Evolutionary conservation across 2,329 filamentous ascomycete species (phyloP).

Genomic region (Helicocarpus griseus): DNA sequence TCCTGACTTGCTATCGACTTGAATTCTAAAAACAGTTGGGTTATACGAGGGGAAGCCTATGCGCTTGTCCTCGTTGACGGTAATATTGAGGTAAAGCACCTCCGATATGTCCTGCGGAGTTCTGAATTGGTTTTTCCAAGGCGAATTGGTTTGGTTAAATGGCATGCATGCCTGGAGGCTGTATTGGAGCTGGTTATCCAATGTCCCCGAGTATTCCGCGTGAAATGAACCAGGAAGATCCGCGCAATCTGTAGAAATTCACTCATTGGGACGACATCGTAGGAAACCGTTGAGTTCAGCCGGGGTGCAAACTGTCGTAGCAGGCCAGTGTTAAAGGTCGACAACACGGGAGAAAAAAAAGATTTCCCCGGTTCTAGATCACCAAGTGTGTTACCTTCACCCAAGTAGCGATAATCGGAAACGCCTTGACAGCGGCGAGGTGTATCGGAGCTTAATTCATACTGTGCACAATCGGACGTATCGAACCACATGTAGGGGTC

Average conservation of each 20-base stretch:
- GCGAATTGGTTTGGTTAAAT: background rate
- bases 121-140: background rate
- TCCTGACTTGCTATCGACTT: constrained; percentile 13
- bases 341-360: background rate
- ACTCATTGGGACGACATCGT: background rate
- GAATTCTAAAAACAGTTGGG: constrained; percentile 10
- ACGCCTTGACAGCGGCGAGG: background rate
- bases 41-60: background rate
- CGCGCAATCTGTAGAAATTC: background rate
- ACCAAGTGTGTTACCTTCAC: background rate
- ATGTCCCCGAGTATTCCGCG: background rate
- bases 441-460: background rate
- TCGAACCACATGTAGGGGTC: background rate
- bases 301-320: background rate
- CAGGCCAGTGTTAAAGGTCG: background rate
- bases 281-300: background rate
- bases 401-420: background rate
- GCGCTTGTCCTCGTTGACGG: background rate
- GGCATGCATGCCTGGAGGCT: background rate
- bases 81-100: background rate
- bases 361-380: background rate
- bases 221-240: background rate
- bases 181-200: background rate
- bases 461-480: background rate
- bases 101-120: background rate